Evolutionary conservation across 768 basidiomycete genomes (phyloP), one percentile per base, ranked within the genome.

Genomic region (Tylopilus felleus): DNA sequence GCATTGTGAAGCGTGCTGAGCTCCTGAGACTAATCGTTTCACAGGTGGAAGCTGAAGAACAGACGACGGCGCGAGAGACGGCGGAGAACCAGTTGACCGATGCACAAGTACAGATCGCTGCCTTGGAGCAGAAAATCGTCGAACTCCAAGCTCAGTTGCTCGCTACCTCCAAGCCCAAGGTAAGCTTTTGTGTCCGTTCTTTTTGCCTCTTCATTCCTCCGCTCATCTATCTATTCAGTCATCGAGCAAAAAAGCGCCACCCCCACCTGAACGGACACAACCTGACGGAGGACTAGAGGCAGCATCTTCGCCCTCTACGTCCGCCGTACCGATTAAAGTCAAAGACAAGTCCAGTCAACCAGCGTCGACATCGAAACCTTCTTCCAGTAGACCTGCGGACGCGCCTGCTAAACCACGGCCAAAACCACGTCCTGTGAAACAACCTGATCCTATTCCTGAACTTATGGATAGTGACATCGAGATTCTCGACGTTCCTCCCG

Each of bases 81-180:
- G 61, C 71, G 0, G 65, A 72, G 47, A 70, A 65, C 28, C 64
- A 72, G 45, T 49, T 78, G 17, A 64, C 65, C 12, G 71, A 74
- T 56, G 68, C 74, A 40, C 62, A 64, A 39, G 60, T 51, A 5
- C 58, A 67, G 43, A 56, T 67, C 13, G 38, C 57, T 21, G 51
- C 49, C 17, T 54, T 63, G 29, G 73, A 77, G 55, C 76, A 75
- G 49, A 70, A 74, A 57, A 65, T 80, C 23, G 65, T 74, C 19
- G 76, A 76, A 45, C 72, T 85, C 16, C 72, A 79, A 57, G 60
- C 63, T 4, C 76, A 78, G 29, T 64, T 82, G 2, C 74, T 77
- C 40, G 61, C 68, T 12, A 73, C 69, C 68, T 21, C 66, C 64
- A 54, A 71, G 66, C 48, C 69, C 65, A 43, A 70, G 64, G 47